These are phyloP conservation scores for Ogataea ramenticola DNA, from an alignment of 805 yeast species.

Conservation along the genomic window DNA sequence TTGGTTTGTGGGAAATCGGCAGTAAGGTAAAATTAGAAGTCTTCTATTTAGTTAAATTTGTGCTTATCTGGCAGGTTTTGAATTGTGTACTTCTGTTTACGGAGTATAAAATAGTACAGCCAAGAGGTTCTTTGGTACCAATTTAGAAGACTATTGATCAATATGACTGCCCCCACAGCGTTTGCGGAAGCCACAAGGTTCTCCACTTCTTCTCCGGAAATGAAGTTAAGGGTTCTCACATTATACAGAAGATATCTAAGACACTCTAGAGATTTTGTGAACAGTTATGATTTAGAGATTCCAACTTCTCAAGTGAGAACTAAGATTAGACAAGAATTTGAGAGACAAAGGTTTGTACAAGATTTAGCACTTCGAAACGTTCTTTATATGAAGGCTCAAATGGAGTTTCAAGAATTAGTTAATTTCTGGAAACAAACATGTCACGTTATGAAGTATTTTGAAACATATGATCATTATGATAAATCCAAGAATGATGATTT, in stretches of 20 bases:
- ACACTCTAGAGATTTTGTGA: slow-evolving; percentile 42
- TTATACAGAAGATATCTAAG: slow-evolving; percentile 70
- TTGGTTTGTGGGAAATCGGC: too few relatives aligned
- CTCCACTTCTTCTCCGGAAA: slow-evolving; percentile 51
- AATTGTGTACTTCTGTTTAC: too few relatives aligned
- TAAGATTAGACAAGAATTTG: slow-evolving; percentile 83
- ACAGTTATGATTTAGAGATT: slow-evolving; percentile 65
- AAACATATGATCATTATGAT: slow-evolving; percentile 52
- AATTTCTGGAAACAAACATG: slow-evolving; percentile 90
- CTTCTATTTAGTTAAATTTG: too few relatives aligned
- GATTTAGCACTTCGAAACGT: slow-evolving; percentile 62
- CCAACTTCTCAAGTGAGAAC: slow-evolving; percentile 76
- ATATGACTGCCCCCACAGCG: slow-evolving; percentile 65
- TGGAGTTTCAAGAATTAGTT: slow-evolving; percentile 83
- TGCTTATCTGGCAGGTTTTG: too few relatives aligned
- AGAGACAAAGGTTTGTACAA: slow-evolving; percentile 67
- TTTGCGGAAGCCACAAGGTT: slow-evolving; percentile 77
- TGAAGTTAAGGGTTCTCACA: slow-evolving; percentile 56
- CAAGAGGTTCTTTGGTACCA: too few relatives aligned
- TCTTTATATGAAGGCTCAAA: slow-evolving; percentile 73
- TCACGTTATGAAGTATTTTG: slow-evolving; percentile 77
- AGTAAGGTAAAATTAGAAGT: too few relatives aligned
- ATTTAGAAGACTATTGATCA: slow-evolving; percentile 27
- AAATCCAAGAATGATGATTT: slow-evolving; percentile 53
- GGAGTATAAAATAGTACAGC: too few relatives aligned